Conservation (phyloP, 495 filamentous ascomycete species). For the Podospora pseudopauciseta region DNA sequence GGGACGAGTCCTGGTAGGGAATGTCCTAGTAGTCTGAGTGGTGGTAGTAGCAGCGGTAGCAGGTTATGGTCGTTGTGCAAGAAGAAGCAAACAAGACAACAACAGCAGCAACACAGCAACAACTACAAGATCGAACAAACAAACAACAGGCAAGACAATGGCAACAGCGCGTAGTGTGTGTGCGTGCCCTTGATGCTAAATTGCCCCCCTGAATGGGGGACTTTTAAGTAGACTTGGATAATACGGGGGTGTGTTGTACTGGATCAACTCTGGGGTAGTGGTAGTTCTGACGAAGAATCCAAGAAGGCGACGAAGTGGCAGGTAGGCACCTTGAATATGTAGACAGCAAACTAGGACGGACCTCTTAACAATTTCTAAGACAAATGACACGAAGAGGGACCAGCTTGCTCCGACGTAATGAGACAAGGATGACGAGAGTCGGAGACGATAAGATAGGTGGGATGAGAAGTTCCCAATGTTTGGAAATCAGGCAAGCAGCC, state of each 20-base stretch:
- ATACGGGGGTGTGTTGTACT: constrained; percentile 13
- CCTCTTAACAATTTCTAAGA: constrained; percentile 7
- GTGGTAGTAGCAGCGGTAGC: neutral
- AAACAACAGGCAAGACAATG: constrained; percentile 10
- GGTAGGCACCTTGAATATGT: constrained; percentile 1
- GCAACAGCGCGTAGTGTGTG: neutral
- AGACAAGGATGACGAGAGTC: constrained; percentile 3
- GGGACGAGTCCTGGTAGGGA: neutral
- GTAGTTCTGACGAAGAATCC: neutral
- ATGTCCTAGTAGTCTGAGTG: neutral
- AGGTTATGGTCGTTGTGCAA: neutral
- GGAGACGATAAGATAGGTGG: constrained; percentile 3
- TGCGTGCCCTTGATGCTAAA: constrained; percentile 16
- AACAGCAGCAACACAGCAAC: neutral
- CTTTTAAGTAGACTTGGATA: constrained; percentile 16
- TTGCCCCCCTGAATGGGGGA: constrained; percentile 29
- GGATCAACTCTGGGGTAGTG: constrained; percentile 1
- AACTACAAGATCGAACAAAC: neutral
- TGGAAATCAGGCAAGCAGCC: neutral
- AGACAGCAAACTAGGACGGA: neutral
- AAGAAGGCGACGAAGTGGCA: neutral
- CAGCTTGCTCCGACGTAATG: neutral
- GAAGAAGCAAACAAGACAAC: constrained; percentile 3
- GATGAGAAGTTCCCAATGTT: neutral
- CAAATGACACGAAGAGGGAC: neutral